phyloP scores from a whole-genome alignment of 805 yeast species.

The Teunomyces panamensis region DNA sequence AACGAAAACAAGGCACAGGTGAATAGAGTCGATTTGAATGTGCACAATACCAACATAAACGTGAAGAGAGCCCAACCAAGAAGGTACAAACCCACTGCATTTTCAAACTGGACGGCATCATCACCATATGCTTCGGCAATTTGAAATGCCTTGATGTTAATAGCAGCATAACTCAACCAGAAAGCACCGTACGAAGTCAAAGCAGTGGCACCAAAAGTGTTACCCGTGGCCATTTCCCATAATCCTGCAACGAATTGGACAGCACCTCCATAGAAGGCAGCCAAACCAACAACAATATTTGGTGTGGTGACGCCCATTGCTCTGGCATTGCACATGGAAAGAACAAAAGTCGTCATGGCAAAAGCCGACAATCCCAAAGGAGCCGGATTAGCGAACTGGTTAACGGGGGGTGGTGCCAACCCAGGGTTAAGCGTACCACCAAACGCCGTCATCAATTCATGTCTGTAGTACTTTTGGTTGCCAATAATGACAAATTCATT shows the following conservation, averaged over 20 bases:
- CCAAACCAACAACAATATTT: constrained; percentile 59
- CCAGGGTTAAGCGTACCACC: constrained; percentile 26
- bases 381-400: constrained; percentile 56
- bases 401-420: constrained; percentile 18
- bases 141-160: constrained; percentile 58
- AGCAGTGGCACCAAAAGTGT: constrained; percentile 71
- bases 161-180: constrained; percentile 65
- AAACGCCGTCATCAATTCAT: constrained; percentile 32
- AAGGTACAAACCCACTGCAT: constrained; percentile 37
- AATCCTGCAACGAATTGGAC: constrained; percentile 69
- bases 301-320: constrained; percentile 64
- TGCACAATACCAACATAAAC: constrained; percentile 30
- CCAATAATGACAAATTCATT: constrained; percentile 34
- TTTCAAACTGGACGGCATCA: constrained; percentile 21
- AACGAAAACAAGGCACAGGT: constrained; percentile 30
- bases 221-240: constrained; percentile 68
- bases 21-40: constrained; percentile 38
- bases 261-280: constrained; percentile 71
- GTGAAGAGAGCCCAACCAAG: constrained; percentile 43
- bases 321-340: constrained; percentile 58
- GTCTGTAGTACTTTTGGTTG: constrained; percentile 25
- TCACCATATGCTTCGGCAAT: constrained; percentile 51
- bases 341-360: constrained; percentile 65
- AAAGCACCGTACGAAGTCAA: constrained; percentile 62
- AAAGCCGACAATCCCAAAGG: constrained; percentile 75